A percentile compares a stretch with the other conserved stretches of the same genome.
Evolutionary conservation across 345 rosid species (phyloP).

Genomic region (Eucalyptus curtisii): DNA sequence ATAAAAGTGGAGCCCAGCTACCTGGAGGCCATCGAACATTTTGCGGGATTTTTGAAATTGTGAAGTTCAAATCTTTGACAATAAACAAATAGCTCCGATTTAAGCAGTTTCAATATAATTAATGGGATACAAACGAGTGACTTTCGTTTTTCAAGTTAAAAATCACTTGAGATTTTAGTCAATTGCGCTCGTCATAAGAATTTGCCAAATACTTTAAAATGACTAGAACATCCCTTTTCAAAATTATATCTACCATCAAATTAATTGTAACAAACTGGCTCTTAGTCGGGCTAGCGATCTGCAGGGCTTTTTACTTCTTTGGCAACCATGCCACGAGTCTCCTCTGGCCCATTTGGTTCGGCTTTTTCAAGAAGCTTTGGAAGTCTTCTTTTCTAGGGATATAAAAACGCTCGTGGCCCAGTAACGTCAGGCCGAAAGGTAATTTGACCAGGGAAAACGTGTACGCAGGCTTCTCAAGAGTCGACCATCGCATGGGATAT

Average conservation of each 20-base stretch:
- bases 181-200: background rate
- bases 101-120: background rate
- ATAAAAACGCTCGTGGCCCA: background rate
- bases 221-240: background rate
- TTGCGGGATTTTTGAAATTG: background rate
- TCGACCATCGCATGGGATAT: background rate
- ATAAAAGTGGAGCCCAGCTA: background rate
- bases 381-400: background rate
- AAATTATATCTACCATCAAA: background rate
- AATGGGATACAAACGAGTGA: rapidly evolving
- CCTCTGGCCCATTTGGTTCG: background rate
- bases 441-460: background rate
- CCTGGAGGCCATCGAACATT: background rate
- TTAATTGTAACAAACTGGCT: background rate
- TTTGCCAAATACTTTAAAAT: background rate
- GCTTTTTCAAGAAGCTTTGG: too few species aligned
- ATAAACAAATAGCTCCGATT: background rate
- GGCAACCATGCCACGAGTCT: background rate
- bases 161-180: background rate
- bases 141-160: background rate
- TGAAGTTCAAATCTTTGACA: background rate
- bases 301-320: background rate
- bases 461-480: background rate
- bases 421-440: background rate
- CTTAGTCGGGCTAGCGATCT: background rate